A percentile compares a stretch with the other conserved stretches of the same genome.
Conservation (phyloP, 495 filamentous ascomycete genomes). For the Tuber borchii region DNA sequence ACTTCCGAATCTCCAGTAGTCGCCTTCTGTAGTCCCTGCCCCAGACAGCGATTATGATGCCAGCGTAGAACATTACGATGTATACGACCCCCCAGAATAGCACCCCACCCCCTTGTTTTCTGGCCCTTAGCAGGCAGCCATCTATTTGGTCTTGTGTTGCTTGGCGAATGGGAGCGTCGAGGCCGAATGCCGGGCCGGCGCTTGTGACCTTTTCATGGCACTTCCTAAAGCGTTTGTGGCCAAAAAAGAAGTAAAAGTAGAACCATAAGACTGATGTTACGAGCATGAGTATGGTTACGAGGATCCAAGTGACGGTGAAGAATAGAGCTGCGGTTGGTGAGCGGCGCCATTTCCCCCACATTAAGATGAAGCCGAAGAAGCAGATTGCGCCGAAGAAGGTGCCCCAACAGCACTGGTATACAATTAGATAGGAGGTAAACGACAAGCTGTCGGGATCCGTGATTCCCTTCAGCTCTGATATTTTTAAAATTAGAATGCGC, state of each 20-base stretch:
- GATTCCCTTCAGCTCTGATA: not conserved
- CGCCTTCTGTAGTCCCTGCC: constrained; percentile 27
- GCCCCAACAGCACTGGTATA: constrained; percentile 29
- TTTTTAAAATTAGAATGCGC: not conserved
- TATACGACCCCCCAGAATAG: constrained; percentile 25
- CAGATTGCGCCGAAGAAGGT: constrained; percentile 28
- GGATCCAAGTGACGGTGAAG: constrained; percentile 32
- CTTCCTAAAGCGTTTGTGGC: not conserved
- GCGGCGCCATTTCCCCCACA: constrained; percentile 40
- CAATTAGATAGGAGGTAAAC: constrained; percentile 19
- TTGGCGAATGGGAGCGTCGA: constrained; percentile 21
- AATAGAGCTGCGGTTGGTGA: constrained; percentile 32
- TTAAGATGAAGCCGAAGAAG: constrained; percentile 36
- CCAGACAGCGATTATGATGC: constrained; percentile 27
- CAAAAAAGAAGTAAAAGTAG: constrained; percentile 29
- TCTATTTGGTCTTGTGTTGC: constrained; percentile 28
- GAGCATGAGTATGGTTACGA: constrained; percentile 27
- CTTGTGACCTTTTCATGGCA: constrained; percentile 20
- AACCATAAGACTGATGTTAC: constrained; percentile 24
- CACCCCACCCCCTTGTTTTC: constrained; percentile 4
- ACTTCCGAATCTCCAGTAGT: constrained; percentile 21
- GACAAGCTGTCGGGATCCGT: not conserved
- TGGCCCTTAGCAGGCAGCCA: constrained; percentile 10
- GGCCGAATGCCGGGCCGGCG: constrained; percentile 7
- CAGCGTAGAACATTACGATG: constrained; percentile 20